These are phyloP conservation scores for Vanrija sp. DNA, from an alignment of 1,284 basidiomycete species.

Conservation along the genomic window DNA sequence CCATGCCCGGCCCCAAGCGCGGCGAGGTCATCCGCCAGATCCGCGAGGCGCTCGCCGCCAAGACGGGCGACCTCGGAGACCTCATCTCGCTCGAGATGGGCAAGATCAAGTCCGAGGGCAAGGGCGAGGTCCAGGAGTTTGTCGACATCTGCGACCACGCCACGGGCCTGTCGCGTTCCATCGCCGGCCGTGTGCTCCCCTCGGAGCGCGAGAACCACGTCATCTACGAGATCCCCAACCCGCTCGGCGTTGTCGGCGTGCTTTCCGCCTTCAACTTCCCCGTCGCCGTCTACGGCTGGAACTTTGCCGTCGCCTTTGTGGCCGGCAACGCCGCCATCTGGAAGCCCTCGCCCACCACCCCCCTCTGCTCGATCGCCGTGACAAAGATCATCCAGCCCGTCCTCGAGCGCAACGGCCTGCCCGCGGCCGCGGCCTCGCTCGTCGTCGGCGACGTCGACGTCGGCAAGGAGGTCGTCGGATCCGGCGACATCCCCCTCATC, in stretches of 20 bases:
- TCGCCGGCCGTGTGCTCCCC: slow-evolving; percentile 78
- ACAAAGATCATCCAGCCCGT: slow-evolving; percentile 78
- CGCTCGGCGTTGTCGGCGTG: slow-evolving; percentile 85
- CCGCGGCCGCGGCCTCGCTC: slow-evolving; percentile 75
- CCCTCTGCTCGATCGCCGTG: slow-evolving; percentile 71
- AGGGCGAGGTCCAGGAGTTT: slow-evolving; percentile 67
- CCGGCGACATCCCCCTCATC: slow-evolving; percentile 72
- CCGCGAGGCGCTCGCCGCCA: slow-evolving; percentile 70
- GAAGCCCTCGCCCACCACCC: slow-evolving; percentile 89
- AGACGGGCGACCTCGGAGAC: slow-evolving; percentile 79
- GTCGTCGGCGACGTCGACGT: slow-evolving; percentile 77
- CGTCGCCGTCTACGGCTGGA: slow-evolving; percentile 72
- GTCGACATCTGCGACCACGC: slow-evolving; percentile 56
- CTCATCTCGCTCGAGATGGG: slow-evolving; percentile 71
- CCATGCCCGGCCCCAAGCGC: slow-evolving; percentile 76
- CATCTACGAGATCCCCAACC: slow-evolving; percentile 85
- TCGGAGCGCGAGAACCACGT: slow-evolving; percentile 86
- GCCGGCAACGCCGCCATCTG: slow-evolving; percentile 65
- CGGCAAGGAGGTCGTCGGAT: slow-evolving; percentile 73
- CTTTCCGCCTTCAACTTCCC: slow-evolving; percentile 92
- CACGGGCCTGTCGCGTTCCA: slow-evolving; percentile 82
- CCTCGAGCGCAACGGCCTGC: slow-evolving; percentile 73
- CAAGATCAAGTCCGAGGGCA: slow-evolving; percentile 87
- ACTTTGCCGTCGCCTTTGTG: slow-evolving; percentile 45
- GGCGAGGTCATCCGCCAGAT: slow-evolving; percentile 87